A percentile compares a stretch with the other conserved stretches of the same genome.
These are phyloP conservation scores for Cutaneotrichosporon cyanovorans DNA, from an alignment of 1,284 basidiomycete species.

Conservation along the genomic window DNA sequence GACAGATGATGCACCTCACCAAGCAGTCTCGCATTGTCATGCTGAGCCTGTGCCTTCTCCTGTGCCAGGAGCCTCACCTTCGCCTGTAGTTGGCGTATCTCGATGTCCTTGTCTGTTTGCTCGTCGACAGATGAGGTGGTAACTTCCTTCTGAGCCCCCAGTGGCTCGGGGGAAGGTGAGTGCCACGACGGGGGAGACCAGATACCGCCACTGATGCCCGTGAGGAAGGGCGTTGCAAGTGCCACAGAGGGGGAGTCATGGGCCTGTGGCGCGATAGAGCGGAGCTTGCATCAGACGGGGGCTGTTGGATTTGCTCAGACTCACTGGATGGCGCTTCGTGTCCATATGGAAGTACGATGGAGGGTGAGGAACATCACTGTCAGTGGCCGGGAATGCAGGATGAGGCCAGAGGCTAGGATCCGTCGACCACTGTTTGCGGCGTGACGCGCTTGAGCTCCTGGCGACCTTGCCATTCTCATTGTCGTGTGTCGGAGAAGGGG, in stretches of 20 bases:
- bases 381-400: background rate
- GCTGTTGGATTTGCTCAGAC: background rate
- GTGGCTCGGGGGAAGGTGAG: background rate
- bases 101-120: constrained; percentile 10
- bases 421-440: constrained; percentile 5
- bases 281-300: background rate
- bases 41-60: constrained; percentile 25
- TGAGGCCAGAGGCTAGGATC: background rate
- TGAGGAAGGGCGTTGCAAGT: constrained; percentile 15
- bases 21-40: constrained; percentile 9
- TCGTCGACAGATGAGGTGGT: background rate
- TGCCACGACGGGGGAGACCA: constrained; percentile 9
- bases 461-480: too few species aligned
- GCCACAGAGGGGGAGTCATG: constrained; percentile 1
- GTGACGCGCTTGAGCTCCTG: background rate
- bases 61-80: constrained; percentile 22
- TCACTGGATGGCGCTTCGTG: constrained; percentile 1
- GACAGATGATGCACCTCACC: constrained; percentile 15
- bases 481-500: too few species aligned
- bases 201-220: constrained; percentile 14
- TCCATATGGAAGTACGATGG: background rate
- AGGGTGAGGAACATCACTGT: background rate
- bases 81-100: constrained; percentile 12
- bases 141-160: background rate
- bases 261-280: background rate